These are phyloP conservation scores for Blastocystis hominis DNA, from an alignment of 352 stramenopile species.

Conservation along the genomic window DNA sequence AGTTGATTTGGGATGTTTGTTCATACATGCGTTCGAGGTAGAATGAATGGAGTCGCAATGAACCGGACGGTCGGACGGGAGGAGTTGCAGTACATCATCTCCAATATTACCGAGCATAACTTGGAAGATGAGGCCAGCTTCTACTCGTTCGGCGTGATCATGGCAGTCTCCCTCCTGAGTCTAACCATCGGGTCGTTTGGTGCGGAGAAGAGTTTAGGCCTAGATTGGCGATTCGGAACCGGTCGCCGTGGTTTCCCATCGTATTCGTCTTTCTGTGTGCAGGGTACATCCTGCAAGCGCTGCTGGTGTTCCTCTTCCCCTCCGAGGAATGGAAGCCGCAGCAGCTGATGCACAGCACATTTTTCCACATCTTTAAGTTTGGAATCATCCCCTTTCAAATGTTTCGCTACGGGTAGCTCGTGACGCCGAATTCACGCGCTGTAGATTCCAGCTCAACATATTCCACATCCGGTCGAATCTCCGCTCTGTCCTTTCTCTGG, in stretches of 20 bases:
- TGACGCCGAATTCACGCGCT: not conserved
- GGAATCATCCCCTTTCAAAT: slow-evolving; percentile 18
- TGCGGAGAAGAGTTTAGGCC: not conserved
- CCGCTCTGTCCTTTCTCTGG: not conserved
- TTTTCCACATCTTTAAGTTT: slow-evolving; percentile 22
- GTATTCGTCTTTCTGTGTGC: slow-evolving; percentile 16
- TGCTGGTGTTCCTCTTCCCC: not conserved
- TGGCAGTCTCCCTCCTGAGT: not conserved
- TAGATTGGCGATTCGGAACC: slow-evolving; percentile 10
- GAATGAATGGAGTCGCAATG: not conserved
- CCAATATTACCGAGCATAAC: slow-evolving; percentile 43
- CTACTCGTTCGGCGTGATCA: not conserved
- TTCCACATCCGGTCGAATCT: not conserved
- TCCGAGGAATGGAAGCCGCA: slow-evolving; percentile 5
- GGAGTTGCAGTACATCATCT: slow-evolving; percentile 4
- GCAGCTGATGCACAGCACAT: not conserved
- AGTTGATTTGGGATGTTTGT: not conserved
- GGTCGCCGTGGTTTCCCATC: not conserved
- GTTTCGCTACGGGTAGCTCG: slow-evolving; percentile 2
- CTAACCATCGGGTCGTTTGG: not conserved
- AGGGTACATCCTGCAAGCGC: not conserved
- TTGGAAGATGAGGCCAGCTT: not conserved
- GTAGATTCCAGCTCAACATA: slow-evolving; percentile 25
- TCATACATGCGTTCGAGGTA: not conserved
- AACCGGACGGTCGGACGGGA: not conserved